These are phyloP conservation scores for Oryza punctata DNA, from an alignment of 176 grass and related monocot species.

Conservation along the genomic window DNA sequence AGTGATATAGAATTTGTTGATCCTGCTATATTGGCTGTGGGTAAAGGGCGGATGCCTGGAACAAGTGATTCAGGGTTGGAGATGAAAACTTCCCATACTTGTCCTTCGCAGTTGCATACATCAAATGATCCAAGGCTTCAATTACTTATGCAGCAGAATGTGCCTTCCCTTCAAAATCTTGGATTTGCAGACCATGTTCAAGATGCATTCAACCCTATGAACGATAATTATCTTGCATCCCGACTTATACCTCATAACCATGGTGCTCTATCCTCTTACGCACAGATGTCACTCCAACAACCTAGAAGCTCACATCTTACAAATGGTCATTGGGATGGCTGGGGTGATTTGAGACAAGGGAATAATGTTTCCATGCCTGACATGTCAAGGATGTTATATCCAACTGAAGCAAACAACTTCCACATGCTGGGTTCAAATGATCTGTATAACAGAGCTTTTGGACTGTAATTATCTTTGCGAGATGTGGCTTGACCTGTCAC, in stretches of 20 bases:
- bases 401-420: slow-evolving; percentile 61
- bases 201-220: slow-evolving; percentile 58
- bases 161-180: slow-evolving; percentile 64
- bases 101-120: slow-evolving; percentile 52
- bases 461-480: slow-evolving; percentile 51
- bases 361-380: slow-evolving; percentile 57
- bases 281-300: slow-evolving; percentile 52
- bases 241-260: slow-evolving; percentile 58
- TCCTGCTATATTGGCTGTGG: slow-evolving; percentile 91
- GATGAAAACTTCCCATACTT: slow-evolving; percentile 41
- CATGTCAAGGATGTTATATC: slow-evolving; percentile 57
- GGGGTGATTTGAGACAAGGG: slow-evolving; percentile 65
- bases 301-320: slow-evolving; percentile 57
- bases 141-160: slow-evolving; percentile 63
- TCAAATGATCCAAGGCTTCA: slow-evolving; percentile 76
- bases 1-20: slow-evolving; percentile 83
- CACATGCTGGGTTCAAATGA: slow-evolving; percentile 61
- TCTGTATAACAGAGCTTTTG: slow-evolving; percentile 82
- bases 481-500: slow-evolving; percentile 7
- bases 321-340: slow-evolving; percentile 74
- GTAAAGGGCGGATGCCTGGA: slow-evolving; percentile 79
- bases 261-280: slow-evolving; percentile 53
- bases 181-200: slow-evolving; percentile 55
- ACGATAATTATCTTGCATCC: slow-evolving; percentile 71
- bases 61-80: slow-evolving; percentile 62